Evolutionary conservation across 352 stramenopile species (phyloP).

Genomic region (Globisporangium nodosum): DNA sequence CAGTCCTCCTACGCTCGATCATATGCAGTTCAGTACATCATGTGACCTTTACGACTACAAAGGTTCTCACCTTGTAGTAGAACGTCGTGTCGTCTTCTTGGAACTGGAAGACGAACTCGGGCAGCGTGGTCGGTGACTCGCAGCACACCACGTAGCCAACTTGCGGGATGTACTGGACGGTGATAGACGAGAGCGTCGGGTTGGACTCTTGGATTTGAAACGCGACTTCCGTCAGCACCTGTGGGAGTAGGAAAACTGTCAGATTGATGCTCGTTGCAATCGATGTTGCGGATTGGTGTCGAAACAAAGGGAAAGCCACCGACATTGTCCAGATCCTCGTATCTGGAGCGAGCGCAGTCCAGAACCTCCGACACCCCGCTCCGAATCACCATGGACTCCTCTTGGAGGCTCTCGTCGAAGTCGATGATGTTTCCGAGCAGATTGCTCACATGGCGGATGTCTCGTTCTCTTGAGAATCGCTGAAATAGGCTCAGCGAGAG

Average conservation of each 20-base stretch:
- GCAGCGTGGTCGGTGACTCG: slow-evolving; percentile 53
- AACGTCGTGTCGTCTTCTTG: slow-evolving; percentile 84
- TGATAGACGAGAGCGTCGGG: slow-evolving; percentile 63
- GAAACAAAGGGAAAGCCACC: neutral
- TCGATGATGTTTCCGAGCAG: slow-evolving; percentile 82
- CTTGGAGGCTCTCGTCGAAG: slow-evolving; percentile 69
- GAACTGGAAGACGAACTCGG: slow-evolving; percentile 85
- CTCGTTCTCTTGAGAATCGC: slow-evolving; percentile 26
- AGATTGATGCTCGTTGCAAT: neutral
- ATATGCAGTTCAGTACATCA: neutral
- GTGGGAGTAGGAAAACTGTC: neutral
- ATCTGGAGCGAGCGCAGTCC: slow-evolving; percentile 58
- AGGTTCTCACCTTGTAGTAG: slow-evolving; percentile 74
- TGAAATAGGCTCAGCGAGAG: slow-evolving; percentile 28
- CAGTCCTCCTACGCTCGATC: slow-evolving; percentile 42
- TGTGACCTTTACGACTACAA: neutral
- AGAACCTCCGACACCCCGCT: slow-evolving; percentile 67
- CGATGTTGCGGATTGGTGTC: no score
- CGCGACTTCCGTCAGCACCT: slow-evolving; percentile 81
- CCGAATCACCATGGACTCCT: slow-evolving; percentile 58
- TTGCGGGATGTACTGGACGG: slow-evolving; percentile 84
- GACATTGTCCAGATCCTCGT: slow-evolving; percentile 83
- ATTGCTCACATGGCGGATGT: slow-evolving; percentile 58
- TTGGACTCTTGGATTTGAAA: slow-evolving; percentile 79
- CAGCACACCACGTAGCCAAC: slow-evolving; percentile 84